phyloP scores from a whole-genome alignment of 768 basidiomycete species.

The Astraeus odoratus region DNA sequence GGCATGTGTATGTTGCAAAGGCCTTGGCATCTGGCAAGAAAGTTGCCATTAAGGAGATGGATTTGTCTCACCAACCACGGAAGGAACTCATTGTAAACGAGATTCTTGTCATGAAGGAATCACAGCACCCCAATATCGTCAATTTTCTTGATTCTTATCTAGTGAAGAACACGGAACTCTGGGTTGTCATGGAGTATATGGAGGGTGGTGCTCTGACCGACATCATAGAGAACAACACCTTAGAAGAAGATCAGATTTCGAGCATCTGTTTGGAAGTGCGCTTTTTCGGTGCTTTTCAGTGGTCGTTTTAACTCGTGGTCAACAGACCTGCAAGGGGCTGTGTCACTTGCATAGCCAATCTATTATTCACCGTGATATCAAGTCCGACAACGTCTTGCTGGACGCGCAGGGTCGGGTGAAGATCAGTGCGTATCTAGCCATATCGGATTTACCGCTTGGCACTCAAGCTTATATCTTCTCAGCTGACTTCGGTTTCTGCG shows the following conservation, averaged over 20 bases:
- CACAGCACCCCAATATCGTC: slow-evolving; percentile 95
- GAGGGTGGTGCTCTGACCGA: slow-evolving; percentile 96
- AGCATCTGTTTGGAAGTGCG: slow-evolving; percentile 87
- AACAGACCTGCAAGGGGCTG: slow-evolving; percentile 89
- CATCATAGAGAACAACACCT: slow-evolving; percentile 93
- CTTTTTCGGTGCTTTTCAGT: slow-evolving; percentile 2
- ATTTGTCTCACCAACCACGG: slow-evolving; percentile 86
- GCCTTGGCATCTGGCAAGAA: slow-evolving; percentile 76
- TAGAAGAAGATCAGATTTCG: slow-evolving; percentile 93
- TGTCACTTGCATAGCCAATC: slow-evolving; percentile 89
- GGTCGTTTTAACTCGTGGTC: slow-evolving; percentile 2
- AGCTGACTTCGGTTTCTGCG: slow-evolving; percentile 98
- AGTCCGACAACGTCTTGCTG: slow-evolving; percentile 91
- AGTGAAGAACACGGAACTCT: slow-evolving; percentile 81
- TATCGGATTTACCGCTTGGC: neutral
- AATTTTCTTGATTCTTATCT: slow-evolving; percentile 92
- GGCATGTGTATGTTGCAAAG: slow-evolving; percentile 97
- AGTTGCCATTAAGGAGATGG: slow-evolving; percentile 99
- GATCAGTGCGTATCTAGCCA: slow-evolving; percentile 65
- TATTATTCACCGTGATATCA: slow-evolving; percentile 97
- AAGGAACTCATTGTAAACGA: slow-evolving; percentile 98
- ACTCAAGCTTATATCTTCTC: slow-evolving; percentile 9
- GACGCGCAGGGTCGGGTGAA: slow-evolving; percentile 92
- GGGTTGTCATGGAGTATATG: slow-evolving; percentile 99
- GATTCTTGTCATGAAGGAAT: slow-evolving; percentile 98